Conservation (phyloP, 2,329 filamentous ascomycete genomes). For the Thermothelomyces thermophilus region DNA sequence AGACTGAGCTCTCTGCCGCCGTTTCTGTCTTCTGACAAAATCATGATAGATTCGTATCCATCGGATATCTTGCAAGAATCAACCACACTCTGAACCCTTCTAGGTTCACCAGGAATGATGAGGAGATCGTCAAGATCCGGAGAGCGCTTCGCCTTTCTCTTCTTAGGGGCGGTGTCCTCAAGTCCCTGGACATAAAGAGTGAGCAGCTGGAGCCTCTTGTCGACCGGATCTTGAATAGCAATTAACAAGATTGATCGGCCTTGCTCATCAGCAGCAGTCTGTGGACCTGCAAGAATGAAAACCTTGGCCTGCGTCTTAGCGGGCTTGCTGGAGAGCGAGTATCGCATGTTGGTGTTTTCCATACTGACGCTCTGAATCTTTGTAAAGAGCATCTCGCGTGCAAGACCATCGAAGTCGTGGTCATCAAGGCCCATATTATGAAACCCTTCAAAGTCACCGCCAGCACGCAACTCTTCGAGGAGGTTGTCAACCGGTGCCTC, state of each 20-base stretch:
- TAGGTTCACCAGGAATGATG: slow-evolving; percentile 44
- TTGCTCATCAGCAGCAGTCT: slow-evolving; percentile 47
- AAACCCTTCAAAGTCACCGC: slow-evolving; percentile 60
- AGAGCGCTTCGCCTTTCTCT: slow-evolving; percentile 22
- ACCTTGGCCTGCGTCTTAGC: slow-evolving; percentile 53
- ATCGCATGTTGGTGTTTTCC: slow-evolving; percentile 54
- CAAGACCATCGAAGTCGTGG: slow-evolving; percentile 62
- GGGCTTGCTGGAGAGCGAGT: slow-evolving; percentile 49
- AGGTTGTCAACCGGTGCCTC: slow-evolving; percentile 64
- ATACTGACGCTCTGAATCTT: slow-evolving; percentile 63
- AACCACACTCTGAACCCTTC: slow-evolving; percentile 59
- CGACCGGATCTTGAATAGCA: slow-evolving; percentile 62
- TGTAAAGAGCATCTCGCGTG: slow-evolving; percentile 64
- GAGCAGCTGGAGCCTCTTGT: slow-evolving; percentile 61
- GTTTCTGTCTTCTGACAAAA: slow-evolving; percentile 58
- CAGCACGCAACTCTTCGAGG: slow-evolving; percentile 59
- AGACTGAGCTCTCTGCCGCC: slow-evolving; percentile 62
- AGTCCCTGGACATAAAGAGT: slow-evolving; percentile 51
- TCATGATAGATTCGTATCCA: slow-evolving; percentile 59
- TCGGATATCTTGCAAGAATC: slow-evolving; percentile 69
- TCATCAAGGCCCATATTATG: slow-evolving; percentile 67
- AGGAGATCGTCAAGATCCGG: slow-evolving; percentile 33
- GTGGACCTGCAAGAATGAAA: slow-evolving; percentile 59
- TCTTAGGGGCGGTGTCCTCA: slow-evolving; percentile 29
- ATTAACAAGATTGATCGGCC: slow-evolving; percentile 53